Evolutionary conservation across 1,284 basidiomycete species (phyloP).

Genomic region (Ganoderma boninense): DNA sequence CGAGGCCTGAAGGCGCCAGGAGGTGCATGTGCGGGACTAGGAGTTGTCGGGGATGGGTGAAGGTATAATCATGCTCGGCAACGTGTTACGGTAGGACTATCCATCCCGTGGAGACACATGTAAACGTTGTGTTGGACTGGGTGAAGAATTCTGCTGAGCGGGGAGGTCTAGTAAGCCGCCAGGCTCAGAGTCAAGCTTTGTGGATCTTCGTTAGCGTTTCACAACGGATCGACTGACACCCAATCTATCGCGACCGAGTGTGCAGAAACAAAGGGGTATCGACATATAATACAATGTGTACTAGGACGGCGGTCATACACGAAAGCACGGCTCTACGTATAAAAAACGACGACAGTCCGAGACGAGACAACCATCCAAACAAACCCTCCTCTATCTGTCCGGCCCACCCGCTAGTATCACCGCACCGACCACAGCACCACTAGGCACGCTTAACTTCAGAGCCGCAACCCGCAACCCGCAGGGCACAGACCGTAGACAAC

Average conservation of each 20-base stretch:
- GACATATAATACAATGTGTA: neutral
- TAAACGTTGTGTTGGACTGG: too few relatives aligned
- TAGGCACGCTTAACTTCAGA: neutral
- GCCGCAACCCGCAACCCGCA: neutral
- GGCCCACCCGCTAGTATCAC: neutral
- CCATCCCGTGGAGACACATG: too few relatives aligned
- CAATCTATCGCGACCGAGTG: neutral
- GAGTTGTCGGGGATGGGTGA: slow-evolving; percentile 37
- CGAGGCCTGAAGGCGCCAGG: slow-evolving; percentile 25
- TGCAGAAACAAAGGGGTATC: neutral
- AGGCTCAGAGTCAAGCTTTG: neutral
- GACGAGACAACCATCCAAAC: neutral
- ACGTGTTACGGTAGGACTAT: neutral
- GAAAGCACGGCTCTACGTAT: too few relatives aligned
- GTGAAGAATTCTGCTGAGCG: too few relatives aligned
- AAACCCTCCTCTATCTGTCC: neutral
- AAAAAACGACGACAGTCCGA: too few relatives aligned
- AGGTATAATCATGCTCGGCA: slow-evolving; percentile 25
- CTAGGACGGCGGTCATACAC: neutral
- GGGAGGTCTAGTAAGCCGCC: too few relatives aligned
- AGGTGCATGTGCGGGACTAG: slow-evolving; percentile 34
- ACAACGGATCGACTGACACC: neutral
- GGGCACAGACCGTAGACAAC: neutral
- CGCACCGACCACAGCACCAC: too few relatives aligned
- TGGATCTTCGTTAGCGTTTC: neutral